Conservation (phyloP, 1,284 basidiomycete genomes). For the Macrocystidia cucumis region DNA sequence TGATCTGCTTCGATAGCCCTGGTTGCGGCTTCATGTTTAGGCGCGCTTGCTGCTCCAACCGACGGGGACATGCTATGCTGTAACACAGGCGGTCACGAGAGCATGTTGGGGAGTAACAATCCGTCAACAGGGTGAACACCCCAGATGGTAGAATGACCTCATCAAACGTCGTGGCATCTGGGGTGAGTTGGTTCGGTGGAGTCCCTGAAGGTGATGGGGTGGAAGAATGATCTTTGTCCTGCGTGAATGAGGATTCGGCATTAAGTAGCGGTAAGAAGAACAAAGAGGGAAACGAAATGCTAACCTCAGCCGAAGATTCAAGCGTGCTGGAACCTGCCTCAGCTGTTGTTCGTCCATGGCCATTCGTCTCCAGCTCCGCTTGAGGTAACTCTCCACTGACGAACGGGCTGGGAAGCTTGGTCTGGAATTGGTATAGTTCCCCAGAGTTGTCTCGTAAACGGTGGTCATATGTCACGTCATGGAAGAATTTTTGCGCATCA, state of each 20-base stretch:
- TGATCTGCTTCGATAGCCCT: constrained; percentile 77
- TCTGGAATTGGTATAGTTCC: constrained; percentile 92
- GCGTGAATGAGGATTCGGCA: constrained; percentile 1
- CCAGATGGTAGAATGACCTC: constrained; percentile 84
- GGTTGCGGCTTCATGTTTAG: constrained; percentile 91
- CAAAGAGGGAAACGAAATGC: not conserved
- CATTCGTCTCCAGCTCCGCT: constrained; percentile 27
- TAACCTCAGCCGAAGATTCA: constrained; percentile 25
- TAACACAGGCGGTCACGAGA: constrained; percentile 92
- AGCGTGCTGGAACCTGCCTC: constrained; percentile 21
- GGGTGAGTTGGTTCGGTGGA: constrained; percentile 16
- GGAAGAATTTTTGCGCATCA: constrained; percentile 98
- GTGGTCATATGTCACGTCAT: constrained; percentile 99
- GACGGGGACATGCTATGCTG: constrained; percentile 91
- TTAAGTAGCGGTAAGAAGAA: not conserved
- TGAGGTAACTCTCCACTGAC: constrained; percentile 65
- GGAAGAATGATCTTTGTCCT: constrained; percentile 29
- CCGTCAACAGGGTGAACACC: constrained; percentile 94
- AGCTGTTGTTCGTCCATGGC: constrained; percentile 13
- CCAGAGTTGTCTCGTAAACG: constrained; percentile 83
- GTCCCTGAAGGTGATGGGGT: constrained; percentile 21
- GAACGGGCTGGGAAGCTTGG: constrained; percentile 68
- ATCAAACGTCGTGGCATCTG: constrained; percentile 40
- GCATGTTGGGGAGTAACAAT: constrained; percentile 98
- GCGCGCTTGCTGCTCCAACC: constrained; percentile 90